phyloP scores from a whole-genome alignment of 768 basidiomycete species.

The Boletellus ananas region DNA sequence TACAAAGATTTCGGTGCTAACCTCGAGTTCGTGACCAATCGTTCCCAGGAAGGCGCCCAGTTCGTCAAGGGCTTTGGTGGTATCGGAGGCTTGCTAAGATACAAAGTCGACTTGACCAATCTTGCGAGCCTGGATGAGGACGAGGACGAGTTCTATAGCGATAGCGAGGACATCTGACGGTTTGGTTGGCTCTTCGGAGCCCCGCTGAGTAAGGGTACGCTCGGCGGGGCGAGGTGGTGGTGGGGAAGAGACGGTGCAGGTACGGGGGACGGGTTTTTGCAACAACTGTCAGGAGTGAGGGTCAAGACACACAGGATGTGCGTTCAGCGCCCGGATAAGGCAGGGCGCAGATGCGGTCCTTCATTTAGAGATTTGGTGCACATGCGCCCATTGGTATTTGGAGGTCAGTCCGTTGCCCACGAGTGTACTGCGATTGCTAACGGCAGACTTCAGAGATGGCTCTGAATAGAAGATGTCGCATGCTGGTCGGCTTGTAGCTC shows the following conservation, averaged over 20 bases:
- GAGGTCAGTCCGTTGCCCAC: slow-evolving; percentile 14
- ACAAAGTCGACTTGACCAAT: slow-evolving; percentile 95
- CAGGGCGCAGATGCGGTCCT: slow-evolving; percentile 5
- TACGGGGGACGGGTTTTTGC: slow-evolving; percentile 1
- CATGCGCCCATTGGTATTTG: slow-evolving; percentile 12
- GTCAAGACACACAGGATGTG: not conserved
- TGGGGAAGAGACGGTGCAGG: slow-evolving; percentile 6
- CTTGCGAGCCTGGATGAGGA: slow-evolving; percentile 72
- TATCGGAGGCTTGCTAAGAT: slow-evolving; percentile 91
- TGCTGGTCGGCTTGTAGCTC: slow-evolving; percentile 17
- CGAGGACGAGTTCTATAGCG: slow-evolving; percentile 81
- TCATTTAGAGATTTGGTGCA: slow-evolving; percentile 13
- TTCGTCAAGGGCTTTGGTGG: slow-evolving; percentile 99
- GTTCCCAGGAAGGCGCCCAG: slow-evolving; percentile 95
- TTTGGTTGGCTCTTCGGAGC: slow-evolving; percentile 84
- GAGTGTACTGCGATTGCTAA: slow-evolving; percentile 5
- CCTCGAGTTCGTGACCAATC: slow-evolving; percentile 94
- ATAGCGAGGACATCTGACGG: slow-evolving; percentile 78
- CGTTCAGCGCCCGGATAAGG: slow-evolving; percentile 8
- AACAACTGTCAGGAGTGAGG: not conserved
- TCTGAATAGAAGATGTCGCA: slow-evolving; percentile 14
- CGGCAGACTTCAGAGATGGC: slow-evolving; percentile 3
- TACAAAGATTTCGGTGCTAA: slow-evolving; percentile 97
- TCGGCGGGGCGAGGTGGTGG: slow-evolving; percentile 56
- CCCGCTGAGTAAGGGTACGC: slow-evolving; percentile 59